Evolutionary conservation across 805 yeast species (phyloP), one percentile per base, ranked within the genome.

Genomic region (Blastobotrys parvus): DNA sequence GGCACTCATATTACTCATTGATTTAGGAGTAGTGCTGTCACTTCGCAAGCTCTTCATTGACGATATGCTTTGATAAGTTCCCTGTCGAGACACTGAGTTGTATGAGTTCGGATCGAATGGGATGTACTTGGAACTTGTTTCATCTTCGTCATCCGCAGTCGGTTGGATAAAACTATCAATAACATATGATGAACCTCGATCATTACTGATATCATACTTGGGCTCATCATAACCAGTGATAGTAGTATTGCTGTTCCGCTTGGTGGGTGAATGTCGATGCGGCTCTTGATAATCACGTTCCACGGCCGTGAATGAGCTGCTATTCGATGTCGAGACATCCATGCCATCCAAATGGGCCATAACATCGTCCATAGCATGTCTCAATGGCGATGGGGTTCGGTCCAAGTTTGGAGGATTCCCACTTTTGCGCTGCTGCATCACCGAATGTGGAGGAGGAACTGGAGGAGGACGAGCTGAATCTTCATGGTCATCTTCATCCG

Each of bases 1-100:
- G 3, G 95, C 95, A 64, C 92, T 82, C 48, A 83, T 72, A 58
- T 84, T 92, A 29, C 75, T 71, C 62, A 71, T 59, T 7, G 68
- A 56, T 2, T 75, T 68, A 22, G 70, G 49, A 2, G 55, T 42
- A 7, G 53, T 46, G 39, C 53, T 43, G 29, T 33, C 16, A 35
- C 50, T 48, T 16, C 42, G 33, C 18, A 47, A 31, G 34, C 44
- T 27, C 35, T 45, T 45, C 19, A 15, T 18, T 6, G 39, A 36
- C 5, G 39, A 36, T 17, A n/a, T n/a, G 27, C 27, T 21, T 11
- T 23, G 16, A 18, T 36, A 13, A 15, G 27, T 15, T 17, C 17
- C 25, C 5, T 32, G 19, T 17, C 19, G 10, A 15, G 23, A 35
- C 38, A 35, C n/a, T 25, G 20, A 22, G 29, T 41, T 37, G 41